Evolutionary conservation across 108 stramenopile species (phyloP).

Genomic region (Nitzschia sp.): DNA sequence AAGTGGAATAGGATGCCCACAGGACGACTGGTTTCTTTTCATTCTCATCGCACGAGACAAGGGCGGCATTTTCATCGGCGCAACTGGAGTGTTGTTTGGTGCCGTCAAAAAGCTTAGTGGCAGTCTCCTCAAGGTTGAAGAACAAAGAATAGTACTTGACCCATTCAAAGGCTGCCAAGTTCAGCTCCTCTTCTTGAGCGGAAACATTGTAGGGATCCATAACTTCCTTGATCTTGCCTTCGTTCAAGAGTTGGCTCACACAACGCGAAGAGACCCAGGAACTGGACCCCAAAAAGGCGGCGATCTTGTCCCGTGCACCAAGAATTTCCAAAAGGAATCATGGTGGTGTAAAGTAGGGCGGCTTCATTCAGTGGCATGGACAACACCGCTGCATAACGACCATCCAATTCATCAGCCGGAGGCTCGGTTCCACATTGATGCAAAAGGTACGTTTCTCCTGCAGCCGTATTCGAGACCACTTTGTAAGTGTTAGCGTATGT

Average conservation of each 20-base stretch:
- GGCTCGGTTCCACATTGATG: conserved; percentile 70
- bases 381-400: conserved; percentile 23
- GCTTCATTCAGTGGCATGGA: conserved; percentile 35
- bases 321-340: conserved; percentile 59
- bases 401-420: conserved; percentile 36
- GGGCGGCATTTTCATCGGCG: conserved; percentile 41
- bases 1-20: conserved; percentile 40
- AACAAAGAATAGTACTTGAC: conserved; percentile 46
- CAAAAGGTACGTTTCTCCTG: conserved; percentile 34
- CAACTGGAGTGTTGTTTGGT: conserved; percentile 46
- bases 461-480: conserved; percentile 42
- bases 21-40: conserved; percentile 27
- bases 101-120: conserved; percentile 34
- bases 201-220: conserved; percentile 9
- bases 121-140: conserved; percentile 55
- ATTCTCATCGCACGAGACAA: conserved; percentile 12
- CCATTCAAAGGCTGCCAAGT: conserved; percentile 67
- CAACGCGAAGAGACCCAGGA: conserved; percentile 55
- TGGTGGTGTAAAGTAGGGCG: conserved; percentile 40
- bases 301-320: conserved; percentile 41
- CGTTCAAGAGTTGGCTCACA: conserved; percentile 21
- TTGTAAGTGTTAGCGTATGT: conserved; percentile 59
- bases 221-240: conserved; percentile 21
- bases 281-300: conserved; percentile 35
- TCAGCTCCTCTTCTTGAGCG: conserved; percentile 13